Percentiles rank a stretch among this genome's conserved stretches.
phyloP scores from a whole-genome alignment of 805 yeast species.

The Phaffomyces antillensis region DNA sequence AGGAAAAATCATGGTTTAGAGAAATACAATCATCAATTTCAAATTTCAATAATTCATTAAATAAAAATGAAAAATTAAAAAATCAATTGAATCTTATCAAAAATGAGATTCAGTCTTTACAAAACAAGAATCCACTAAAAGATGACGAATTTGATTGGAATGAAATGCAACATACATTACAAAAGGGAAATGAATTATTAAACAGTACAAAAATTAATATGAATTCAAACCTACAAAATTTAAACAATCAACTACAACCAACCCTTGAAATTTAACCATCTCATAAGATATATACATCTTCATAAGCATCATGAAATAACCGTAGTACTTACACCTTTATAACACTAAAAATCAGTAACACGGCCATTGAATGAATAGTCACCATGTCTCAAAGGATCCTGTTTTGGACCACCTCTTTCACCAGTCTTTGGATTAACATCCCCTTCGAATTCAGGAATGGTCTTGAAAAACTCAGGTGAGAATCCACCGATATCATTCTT shows the following conservation, averaged over 20 bases:
- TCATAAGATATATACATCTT: background rate
- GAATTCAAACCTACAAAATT: constrained; percentile 14
- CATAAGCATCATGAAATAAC: too few species aligned
- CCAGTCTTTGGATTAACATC: constrained; percentile 91
- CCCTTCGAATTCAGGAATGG: constrained; percentile 94
- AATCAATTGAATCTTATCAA: constrained; percentile 25
- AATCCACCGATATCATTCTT: constrained; percentile 54
- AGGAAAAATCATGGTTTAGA: constrained; percentile 41
- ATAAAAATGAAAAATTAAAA: constrained; percentile 19
- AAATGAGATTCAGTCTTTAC: constrained; percentile 17
- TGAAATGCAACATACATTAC: constrained; percentile 24
- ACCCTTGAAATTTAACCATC: background rate
- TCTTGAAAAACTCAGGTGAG: constrained; percentile 63
- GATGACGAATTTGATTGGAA: constrained; percentile 24
- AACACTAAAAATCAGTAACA: constrained; percentile 76
- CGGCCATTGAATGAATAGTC: constrained; percentile 96
- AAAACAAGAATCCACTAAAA: background rate
- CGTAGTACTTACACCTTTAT: too few species aligned
- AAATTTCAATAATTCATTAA: constrained; percentile 26
- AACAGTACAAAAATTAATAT: constrained; percentile 12
- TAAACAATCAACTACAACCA: constrained; percentile 13
- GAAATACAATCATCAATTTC: constrained; percentile 31
- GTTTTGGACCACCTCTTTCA: constrained; percentile 95
- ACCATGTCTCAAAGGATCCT: constrained; percentile 86
- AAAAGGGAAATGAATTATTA: constrained; percentile 26